Evolutionary conservation across 1,284 basidiomycete genomes (phyloP).

Genomic region (Ustilago esculenta): DNA sequence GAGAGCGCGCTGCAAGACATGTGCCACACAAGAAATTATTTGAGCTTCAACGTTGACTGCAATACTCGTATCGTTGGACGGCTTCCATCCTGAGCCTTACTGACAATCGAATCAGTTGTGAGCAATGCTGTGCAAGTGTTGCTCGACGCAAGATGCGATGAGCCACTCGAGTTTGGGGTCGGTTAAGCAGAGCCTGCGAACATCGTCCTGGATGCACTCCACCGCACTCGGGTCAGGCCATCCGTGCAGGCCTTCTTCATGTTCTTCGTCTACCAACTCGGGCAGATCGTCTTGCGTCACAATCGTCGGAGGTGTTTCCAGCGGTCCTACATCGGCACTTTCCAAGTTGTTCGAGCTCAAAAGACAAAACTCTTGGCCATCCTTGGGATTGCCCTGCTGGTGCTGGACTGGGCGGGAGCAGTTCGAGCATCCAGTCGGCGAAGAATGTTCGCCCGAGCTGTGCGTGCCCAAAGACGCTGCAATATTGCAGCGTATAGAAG

Average conservation of each 20-base stretch:
- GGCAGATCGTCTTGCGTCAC: no score
- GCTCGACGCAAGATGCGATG: constrained; percentile 15
- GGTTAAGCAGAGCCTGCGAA: constrained; percentile 20
- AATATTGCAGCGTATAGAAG: background rate
- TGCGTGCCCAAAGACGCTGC: no score
- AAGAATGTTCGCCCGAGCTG: background rate
- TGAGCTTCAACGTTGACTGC: no score
- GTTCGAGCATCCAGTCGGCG: background rate
- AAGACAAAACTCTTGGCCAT: no score
- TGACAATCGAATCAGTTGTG: background rate
- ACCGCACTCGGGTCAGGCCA: constrained; percentile 31
- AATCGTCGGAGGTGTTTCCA: background rate
- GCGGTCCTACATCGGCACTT: background rate
- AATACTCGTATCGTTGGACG: background rate
- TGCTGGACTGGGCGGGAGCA: background rate
- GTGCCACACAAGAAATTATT: no score
- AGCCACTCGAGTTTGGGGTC: constrained; percentile 12
- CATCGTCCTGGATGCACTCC: constrained; percentile 20
- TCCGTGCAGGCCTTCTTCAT: constrained; percentile 12
- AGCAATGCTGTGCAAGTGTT: constrained; percentile 7
- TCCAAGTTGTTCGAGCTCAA: no score
- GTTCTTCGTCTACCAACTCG: background rate
- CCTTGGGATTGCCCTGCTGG: background rate
- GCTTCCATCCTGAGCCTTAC: background rate
- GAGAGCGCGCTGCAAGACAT: no score